These are phyloP conservation scores for Eucalyptus urophylla DNA, from an alignment of 345 rosid species.

Conservation along the genomic window DNA sequence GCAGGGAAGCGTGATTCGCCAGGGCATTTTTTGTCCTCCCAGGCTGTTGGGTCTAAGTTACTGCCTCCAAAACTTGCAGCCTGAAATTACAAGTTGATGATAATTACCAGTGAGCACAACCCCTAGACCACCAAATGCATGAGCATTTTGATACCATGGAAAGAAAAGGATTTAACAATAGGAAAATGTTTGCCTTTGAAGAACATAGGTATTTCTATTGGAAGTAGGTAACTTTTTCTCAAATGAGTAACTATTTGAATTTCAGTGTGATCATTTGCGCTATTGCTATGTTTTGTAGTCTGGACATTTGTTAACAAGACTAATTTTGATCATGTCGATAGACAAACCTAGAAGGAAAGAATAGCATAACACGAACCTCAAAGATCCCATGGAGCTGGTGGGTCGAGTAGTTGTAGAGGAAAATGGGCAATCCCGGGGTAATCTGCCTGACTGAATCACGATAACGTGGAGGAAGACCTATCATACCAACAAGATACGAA, in stretches of 20 bases:
- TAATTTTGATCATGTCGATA: background rate
- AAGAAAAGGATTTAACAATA: background rate
- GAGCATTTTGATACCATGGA: background rate
- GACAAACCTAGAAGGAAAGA: background rate
- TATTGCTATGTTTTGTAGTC: background rate
- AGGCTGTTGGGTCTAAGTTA: slow-evolving; percentile 87
- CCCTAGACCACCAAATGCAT: background rate
- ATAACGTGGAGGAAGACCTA: slow-evolving; percentile 49
- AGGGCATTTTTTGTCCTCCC: slow-evolving; percentile 87
- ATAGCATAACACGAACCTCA: slow-evolving; percentile 17
- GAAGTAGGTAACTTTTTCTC: background rate
- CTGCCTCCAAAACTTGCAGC: slow-evolving; percentile 98
- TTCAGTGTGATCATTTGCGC: background rate
- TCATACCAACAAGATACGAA: background rate
- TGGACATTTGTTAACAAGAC: background rate
- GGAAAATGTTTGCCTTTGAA: background rate
- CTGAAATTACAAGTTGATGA: slow-evolving; percentile 5
- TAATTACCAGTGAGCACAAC: background rate
- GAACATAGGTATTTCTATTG: background rate
- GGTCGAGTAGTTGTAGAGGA: slow-evolving; percentile 54
- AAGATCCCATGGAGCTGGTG: slow-evolving; percentile 61
- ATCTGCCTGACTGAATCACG: slow-evolving; percentile 52
- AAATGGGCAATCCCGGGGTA: slow-evolving; percentile 56
- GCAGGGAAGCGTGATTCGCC: slow-evolving; percentile 99
- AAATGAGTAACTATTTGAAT: background rate